These are phyloP conservation scores for Asterophora parasitica DNA, from an alignment of 768 basidiomycete genomes.

Conservation along the genomic window DNA sequence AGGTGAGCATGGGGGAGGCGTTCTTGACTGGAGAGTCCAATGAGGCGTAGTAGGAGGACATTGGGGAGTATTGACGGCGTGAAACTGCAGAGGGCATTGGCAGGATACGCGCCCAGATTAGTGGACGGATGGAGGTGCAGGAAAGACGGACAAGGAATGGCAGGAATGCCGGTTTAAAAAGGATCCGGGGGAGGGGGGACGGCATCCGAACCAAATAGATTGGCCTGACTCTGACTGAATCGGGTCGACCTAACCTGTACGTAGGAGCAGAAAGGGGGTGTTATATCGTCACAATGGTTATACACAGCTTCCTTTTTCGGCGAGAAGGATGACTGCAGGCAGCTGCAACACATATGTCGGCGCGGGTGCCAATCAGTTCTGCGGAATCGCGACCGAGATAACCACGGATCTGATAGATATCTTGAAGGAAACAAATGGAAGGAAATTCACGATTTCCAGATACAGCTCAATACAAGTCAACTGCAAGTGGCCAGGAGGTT, in stretches of 20 bases:
- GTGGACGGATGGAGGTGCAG: constrained; percentile 22
- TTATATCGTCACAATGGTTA: constrained; percentile 3
- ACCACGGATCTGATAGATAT: too few relatives aligned
- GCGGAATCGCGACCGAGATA: background rate
- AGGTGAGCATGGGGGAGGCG: constrained; percentile 28
- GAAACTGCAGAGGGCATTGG: constrained; percentile 37
- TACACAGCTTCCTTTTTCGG: constrained; percentile 4
- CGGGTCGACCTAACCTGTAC: constrained; percentile 12
- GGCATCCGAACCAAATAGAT: constrained; percentile 18
- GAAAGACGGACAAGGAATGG: constrained; percentile 22
- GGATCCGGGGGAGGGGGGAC: constrained; percentile 27
- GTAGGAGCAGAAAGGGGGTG: constrained; percentile 21
- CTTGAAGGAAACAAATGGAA: constrained; percentile 1
- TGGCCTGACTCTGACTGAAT: constrained; percentile 39
- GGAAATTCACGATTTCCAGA: background rate
- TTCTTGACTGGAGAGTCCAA: constrained; percentile 25
- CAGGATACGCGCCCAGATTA: constrained; percentile 23
- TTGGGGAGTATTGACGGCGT: constrained; percentile 28
- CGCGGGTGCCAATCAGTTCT: background rate
- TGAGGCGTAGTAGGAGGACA: constrained; percentile 14
- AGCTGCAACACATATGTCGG: constrained; percentile 8
- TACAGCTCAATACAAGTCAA: background rate
- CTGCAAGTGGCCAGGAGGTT: background rate
- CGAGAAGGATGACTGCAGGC: background rate
- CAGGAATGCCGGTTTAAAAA: constrained; percentile 34